Evolutionary conservation across 306 rosid species (phyloP).

Genomic region (Vigna radiata): DNA sequence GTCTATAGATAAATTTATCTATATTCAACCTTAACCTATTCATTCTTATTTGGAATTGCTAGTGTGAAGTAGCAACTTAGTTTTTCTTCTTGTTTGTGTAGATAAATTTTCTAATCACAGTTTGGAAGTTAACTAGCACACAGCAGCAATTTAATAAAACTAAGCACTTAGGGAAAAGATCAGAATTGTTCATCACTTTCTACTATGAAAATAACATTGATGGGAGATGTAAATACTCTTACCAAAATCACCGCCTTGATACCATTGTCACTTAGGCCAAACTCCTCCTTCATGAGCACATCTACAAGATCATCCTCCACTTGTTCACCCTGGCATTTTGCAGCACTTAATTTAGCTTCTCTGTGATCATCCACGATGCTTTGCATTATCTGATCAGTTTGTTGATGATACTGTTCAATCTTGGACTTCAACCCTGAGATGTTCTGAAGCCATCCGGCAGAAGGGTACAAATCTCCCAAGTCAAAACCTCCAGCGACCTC

Average conservation of each 20-base stretch:
- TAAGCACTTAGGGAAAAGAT: neutral
- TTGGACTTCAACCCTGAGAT: conserved; percentile 43
- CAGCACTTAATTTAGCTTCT: neutral
- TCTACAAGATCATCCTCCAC: conserved; percentile 38
- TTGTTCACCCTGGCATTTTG: neutral
- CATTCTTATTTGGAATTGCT: neutral
- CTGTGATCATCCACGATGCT: conserved; percentile 36
- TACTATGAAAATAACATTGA: neutral
- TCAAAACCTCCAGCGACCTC: conserved; percentile 47
- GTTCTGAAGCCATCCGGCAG: conserved; percentile 44
- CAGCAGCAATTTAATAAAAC: neutral
- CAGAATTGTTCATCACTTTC: neutral
- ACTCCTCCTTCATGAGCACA: conserved; percentile 36
- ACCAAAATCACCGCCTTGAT: conserved; percentile 47
- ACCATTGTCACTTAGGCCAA: conserved; percentile 34
- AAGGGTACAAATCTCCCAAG: conserved; percentile 59
- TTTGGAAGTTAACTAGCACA: neutral
- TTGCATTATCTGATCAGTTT: conserved; percentile 36
- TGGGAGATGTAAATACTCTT: conserved; percentile 14
- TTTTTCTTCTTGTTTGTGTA: neutral
- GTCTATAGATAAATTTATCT: too few species aligned
- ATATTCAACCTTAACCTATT: neutral
- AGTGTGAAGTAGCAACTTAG: neutral
- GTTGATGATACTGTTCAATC: conserved; percentile 47
- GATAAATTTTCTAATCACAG: neutral